Conservation (phyloP, 2,329 filamentous ascomycete species). For the Trichoderma pleuroti region DNA sequence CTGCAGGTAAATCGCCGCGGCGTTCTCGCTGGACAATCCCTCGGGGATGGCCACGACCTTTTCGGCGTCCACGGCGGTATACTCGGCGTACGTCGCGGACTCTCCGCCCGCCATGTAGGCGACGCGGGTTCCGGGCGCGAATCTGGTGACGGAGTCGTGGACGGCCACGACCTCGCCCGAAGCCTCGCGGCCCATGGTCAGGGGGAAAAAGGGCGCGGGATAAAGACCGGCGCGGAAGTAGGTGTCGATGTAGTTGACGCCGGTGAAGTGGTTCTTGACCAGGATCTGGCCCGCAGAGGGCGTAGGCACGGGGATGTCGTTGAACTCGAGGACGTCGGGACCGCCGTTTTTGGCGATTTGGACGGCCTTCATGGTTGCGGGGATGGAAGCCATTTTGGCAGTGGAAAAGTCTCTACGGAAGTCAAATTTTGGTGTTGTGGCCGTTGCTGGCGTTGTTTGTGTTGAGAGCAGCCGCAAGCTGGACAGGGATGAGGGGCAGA, state of each 20-base stretch:
- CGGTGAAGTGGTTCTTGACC: constrained; percentile 74
- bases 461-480: neutral
- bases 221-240: constrained; percentile 89
- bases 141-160: constrained; percentile 50
- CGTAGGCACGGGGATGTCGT: constrained; percentile 64
- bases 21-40: constrained; percentile 56
- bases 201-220: constrained; percentile 60
- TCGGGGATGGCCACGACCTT: constrained; percentile 62
- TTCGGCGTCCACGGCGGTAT: constrained; percentile 49
- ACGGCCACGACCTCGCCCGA: constrained; percentile 65
- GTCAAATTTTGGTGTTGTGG: neutral
- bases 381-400: constrained; percentile 62
- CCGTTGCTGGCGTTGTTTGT: neutral
- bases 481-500: neutral
- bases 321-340: constrained; percentile 68
- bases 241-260: constrained; percentile 86
- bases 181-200: constrained; percentile 76
- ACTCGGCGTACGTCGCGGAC: constrained; percentile 53
- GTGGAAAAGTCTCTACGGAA: neutral
- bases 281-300: constrained; percentile 69
- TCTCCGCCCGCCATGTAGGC: constrained; percentile 55
- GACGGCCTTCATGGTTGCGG: constrained; percentile 66
- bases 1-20: constrained; percentile 70
- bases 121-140: constrained; percentile 66
- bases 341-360: constrained; percentile 64